phyloP scores from a whole-genome alignment of 371 early-diverging fungal genomes.

The Rhizopus stolonifer region DNA sequence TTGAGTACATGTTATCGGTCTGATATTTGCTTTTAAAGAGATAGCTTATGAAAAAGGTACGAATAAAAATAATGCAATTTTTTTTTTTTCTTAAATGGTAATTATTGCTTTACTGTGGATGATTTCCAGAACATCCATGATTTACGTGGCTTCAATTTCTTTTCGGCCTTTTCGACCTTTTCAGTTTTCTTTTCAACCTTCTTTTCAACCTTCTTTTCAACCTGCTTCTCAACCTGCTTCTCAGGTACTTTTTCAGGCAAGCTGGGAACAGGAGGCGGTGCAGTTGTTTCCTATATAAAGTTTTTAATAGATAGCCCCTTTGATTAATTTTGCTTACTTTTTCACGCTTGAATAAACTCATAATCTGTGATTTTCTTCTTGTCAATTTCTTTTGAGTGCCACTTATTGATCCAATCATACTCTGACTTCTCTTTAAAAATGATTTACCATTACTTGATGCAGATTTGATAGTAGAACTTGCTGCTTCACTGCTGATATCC shows the following conservation, averaged over 20 bases:
- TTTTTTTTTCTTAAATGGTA: neutral
- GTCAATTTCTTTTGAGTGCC: constrained; percentile 12
- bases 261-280: neutral
- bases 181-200: no score
- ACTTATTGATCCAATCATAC: no score
- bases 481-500: neutral
- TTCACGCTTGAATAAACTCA: constrained; percentile 25
- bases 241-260: neutral
- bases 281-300: neutral
- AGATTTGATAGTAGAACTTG: neutral
- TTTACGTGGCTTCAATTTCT: constrained; percentile 17
- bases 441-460: neutral
- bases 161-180: no score
- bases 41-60: no score
- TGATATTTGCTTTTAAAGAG: no score
- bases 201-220: no score
- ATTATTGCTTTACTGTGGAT: constrained; percentile 8
- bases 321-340: constrained; percentile 10
- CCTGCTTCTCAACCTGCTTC: no score
- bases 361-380: constrained; percentile 29
- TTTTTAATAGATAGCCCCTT: neutral
- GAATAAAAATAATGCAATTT: no score
- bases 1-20: no score
- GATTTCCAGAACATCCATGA: constrained; percentile 30
- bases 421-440: neutral